phyloP scores from a whole-genome alignment of 495 filamentous ascomycete genomes.

The Tuber microsphaerosporum region DNA sequence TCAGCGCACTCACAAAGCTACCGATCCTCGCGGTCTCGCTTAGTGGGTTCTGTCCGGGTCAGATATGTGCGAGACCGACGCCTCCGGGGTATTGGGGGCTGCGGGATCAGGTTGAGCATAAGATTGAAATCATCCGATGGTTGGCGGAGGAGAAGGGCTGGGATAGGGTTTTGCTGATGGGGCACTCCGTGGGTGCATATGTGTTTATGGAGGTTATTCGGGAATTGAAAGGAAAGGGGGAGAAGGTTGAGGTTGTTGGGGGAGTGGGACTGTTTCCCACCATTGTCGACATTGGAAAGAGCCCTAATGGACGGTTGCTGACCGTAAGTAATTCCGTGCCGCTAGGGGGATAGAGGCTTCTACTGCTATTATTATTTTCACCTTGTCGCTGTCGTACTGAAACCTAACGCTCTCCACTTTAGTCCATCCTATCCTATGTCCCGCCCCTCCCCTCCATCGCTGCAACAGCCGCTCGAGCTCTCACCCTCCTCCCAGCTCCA shows the following conservation, averaged over 20 bases:
- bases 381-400: not conserved
- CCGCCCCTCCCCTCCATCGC: constrained; percentile 53
- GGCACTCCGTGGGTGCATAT: constrained; percentile 75
- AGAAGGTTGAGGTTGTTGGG: constrained; percentile 41
- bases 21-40: constrained; percentile 66
- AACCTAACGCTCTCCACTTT: constrained; percentile 19
- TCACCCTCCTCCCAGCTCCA: constrained; percentile 40
- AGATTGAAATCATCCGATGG: constrained; percentile 19
- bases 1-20: constrained; percentile 44
- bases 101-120: constrained; percentile 24
- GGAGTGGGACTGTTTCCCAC: constrained; percentile 72
- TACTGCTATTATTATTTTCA: not conserved
- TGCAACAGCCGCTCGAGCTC: constrained; percentile 48
- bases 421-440: constrained; percentile 47
- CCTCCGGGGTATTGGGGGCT: constrained; percentile 40
- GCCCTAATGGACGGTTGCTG: constrained; percentile 56
- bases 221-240: constrained; percentile 43
- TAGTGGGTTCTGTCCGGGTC: constrained; percentile 58
- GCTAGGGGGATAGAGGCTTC: not conserved
- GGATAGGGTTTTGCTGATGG: constrained; percentile 62
- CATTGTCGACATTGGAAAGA: constrained; percentile 63
- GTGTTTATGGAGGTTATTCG: constrained; percentile 67
- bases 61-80: constrained; percentile 12
- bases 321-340: constrained; percentile 43
- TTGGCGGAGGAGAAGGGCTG: not conserved